Evolutionary conservation across 106 monocot genomes (phyloP).

Genomic region (Apostasia ramifera): DNA sequence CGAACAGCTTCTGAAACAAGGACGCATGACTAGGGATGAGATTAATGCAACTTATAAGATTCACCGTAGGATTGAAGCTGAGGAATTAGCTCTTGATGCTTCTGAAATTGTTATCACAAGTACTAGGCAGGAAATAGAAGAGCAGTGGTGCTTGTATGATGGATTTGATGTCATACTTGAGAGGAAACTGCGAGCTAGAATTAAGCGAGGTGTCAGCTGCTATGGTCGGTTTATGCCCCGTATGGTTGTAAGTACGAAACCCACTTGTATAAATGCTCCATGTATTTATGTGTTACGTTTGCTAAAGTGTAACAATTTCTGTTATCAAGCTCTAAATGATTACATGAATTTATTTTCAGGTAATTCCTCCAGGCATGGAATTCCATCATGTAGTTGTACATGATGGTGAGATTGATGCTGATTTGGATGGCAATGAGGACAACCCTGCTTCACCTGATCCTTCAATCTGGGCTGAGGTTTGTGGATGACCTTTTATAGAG

Average conservation of each 20-base stretch:
- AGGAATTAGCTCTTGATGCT: slow-evolving; percentile 82
- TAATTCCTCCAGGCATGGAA: slow-evolving; percentile 98
- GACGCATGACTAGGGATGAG: slow-evolving; percentile 91
- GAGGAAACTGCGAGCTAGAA: slow-evolving; percentile 84
- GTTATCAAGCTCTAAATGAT: neutral
- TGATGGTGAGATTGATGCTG: slow-evolving; percentile 68
- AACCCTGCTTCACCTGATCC: slow-evolving; percentile 62
- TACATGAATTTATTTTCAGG: slow-evolving; percentile 21
- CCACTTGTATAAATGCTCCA: neutral
- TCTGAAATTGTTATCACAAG: slow-evolving; percentile 86
- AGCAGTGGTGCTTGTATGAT: slow-evolving; percentile 94
- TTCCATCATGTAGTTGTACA: slow-evolving; percentile 58
- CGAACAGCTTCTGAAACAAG: slow-evolving; percentile 88
- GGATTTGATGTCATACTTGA: slow-evolving; percentile 89
- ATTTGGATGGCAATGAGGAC: slow-evolving; percentile 63
- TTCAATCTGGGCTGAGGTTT: slow-evolving; percentile 94
- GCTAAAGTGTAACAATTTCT: neutral
- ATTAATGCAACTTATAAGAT: slow-evolving; percentile 91
- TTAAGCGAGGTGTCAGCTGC: slow-evolving; percentile 91
- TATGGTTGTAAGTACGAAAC: slow-evolving; percentile 69
- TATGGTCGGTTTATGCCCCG: slow-evolving; percentile 92
- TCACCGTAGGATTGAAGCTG: slow-evolving; percentile 93
- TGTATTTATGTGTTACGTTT: neutral
- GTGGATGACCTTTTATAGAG: neutral
- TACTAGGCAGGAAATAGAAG: slow-evolving; percentile 93